phyloP scores from a whole-genome alignment of 345 rosid genomes.

The Tarenaya hassleriana region DNA sequence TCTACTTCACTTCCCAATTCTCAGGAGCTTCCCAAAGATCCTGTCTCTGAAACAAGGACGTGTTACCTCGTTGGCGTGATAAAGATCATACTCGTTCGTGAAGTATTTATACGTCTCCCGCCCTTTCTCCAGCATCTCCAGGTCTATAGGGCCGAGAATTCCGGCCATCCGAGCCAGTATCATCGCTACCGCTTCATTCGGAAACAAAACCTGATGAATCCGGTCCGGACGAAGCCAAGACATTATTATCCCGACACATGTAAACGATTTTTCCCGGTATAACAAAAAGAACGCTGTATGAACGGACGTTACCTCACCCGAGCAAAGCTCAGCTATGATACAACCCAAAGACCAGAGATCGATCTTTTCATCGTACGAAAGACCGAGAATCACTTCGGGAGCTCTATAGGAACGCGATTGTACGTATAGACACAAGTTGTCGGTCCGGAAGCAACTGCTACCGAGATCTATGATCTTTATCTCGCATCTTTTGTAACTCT shows the following conservation, averaged over 20 bases:
- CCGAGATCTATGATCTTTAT: slow-evolving; percentile 98
- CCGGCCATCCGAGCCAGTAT: slow-evolving; percentile 70
- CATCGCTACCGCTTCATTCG: slow-evolving; percentile 68
- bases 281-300: not conserved
- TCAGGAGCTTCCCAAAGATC: no score
- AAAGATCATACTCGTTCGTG: slow-evolving; percentile 71
- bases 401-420: slow-evolving; percentile 98
- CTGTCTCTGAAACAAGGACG: no score
- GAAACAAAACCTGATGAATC: slow-evolving; percentile 70
- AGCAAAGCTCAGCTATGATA: slow-evolving; percentile 82
- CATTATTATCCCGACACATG: no score
- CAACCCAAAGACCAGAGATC: slow-evolving; percentile 98
- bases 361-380: slow-evolving; percentile 79
- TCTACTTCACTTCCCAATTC: no score
- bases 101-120: slow-evolving; percentile 82
- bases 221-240: not conserved
- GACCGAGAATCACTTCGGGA: slow-evolving; percentile 93
- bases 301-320: slow-evolving; percentile 67
- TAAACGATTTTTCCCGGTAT: no score
- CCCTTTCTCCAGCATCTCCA: slow-evolving; percentile 67
- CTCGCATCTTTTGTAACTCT: slow-evolving; percentile 70
- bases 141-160: slow-evolving; percentile 72
- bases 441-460: slow-evolving; percentile 87
- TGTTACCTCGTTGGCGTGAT: slow-evolving; percentile 61
- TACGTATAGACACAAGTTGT: slow-evolving; percentile 75